Percentiles rank a stretch among this genome's conserved stretches.
phyloP scores from a whole-genome alignment of 805 yeast species.

The Metschnikowia peoriensis region DNA sequence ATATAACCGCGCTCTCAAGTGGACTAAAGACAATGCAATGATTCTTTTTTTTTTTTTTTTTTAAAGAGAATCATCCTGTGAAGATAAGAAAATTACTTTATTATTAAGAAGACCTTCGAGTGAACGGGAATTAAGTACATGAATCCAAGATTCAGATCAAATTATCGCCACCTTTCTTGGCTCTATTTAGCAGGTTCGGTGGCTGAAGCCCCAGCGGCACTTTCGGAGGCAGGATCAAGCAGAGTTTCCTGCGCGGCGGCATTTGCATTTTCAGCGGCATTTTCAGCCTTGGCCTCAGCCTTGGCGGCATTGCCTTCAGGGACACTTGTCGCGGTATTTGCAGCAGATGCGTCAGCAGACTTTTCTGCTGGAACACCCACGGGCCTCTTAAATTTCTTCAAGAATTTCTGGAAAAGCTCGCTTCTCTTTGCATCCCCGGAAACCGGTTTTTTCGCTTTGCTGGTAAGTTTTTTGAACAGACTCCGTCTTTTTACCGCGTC shows the following conservation, averaged over 20 bases:
- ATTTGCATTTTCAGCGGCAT: background rate
- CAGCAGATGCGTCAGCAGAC: background rate
- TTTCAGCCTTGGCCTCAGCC: background rate
- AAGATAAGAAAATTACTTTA: constrained; percentile 1
- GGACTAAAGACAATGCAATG: too few relatives aligned
- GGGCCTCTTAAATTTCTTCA: constrained; percentile 36
- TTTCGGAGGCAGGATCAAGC: constrained; percentile 10
- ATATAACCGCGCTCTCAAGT: too few relatives aligned
- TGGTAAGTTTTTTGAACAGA: constrained; percentile 7
- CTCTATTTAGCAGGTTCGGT: constrained; percentile 2
- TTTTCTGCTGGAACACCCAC: constrained; percentile 2
- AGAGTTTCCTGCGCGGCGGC: constrained; percentile 5
- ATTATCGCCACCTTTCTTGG: background rate
- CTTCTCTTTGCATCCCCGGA: constrained; percentile 28
- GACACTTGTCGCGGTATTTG: background rate
- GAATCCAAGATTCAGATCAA: background rate
- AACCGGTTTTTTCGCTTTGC: constrained; percentile 21
- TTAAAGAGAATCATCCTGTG: too few relatives aligned
- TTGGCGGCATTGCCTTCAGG: background rate
- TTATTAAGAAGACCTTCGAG: constrained; percentile 1
- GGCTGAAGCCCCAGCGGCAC: constrained; percentile 3
- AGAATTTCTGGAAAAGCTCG: constrained; percentile 36
- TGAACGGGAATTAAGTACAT: background rate
- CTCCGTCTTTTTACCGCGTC: constrained; percentile 10
- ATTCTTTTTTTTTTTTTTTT: too few relatives aligned